Evolutionary conservation across 129 eudicot species (phyloP).

Genomic region (Arctium lappa): DNA sequence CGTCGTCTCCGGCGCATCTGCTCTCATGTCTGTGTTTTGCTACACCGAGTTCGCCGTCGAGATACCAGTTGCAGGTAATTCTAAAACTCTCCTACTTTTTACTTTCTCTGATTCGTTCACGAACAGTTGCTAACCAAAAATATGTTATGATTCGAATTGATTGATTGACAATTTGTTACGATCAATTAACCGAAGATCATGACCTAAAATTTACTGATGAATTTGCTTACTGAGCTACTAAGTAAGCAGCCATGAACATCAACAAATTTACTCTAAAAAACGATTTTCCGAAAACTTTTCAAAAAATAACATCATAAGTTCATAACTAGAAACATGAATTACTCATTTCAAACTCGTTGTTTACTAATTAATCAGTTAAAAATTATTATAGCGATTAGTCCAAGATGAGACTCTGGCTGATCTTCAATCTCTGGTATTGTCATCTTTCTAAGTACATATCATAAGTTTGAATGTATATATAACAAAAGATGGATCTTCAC

Average conservation of each 20-base stretch:
- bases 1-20: conserved; percentile 71
- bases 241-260: background rate
- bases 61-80: conserved; percentile 83
- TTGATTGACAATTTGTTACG: background rate
- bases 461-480: background rate
- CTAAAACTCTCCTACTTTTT: background rate
- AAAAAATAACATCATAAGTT: background rate
- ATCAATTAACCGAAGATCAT: background rate
- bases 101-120: background rate
- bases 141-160: background rate
- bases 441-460: background rate
- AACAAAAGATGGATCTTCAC: background rate
- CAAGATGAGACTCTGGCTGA: background rate
- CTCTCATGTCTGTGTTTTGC: conserved; percentile 79
- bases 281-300: background rate
- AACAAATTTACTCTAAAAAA: background rate
- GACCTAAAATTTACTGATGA: background rate
- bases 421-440: background rate
- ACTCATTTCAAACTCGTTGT: background rate
- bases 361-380: background rate
- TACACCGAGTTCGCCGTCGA: conserved; percentile 91
- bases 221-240: background rate
- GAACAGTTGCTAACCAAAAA: background rate
- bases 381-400: background rate
- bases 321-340: background rate